Conservation (phyloP, 352 stramenopile genomes). For the Phytophthora sp. region DNA sequence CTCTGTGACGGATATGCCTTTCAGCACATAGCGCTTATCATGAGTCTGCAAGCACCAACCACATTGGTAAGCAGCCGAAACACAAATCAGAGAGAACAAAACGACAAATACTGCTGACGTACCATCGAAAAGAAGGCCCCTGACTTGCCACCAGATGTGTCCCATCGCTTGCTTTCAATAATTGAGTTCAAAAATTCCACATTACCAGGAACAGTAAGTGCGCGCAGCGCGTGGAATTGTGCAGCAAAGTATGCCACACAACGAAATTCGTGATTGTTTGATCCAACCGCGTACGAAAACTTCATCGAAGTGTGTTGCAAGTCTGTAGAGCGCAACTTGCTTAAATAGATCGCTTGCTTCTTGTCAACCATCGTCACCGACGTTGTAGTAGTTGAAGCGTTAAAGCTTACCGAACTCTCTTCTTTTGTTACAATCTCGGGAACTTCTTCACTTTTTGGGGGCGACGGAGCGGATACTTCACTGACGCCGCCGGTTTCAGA, state of each 20-base stretch:
- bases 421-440: conserved; percentile 1
- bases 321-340: conserved; percentile 68
- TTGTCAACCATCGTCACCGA: conserved; percentile 36
- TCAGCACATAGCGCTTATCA: conserved; percentile 86
- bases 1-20: conserved; percentile 85
- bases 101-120: no score
- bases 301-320: conserved; percentile 85
- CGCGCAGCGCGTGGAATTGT: conserved; percentile 83
- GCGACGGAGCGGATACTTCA: conserved; percentile 23
- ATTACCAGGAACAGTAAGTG: conserved; percentile 70
- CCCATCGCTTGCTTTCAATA: conserved; percentile 75
- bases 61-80: conserved; percentile 4
- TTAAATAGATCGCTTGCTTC: conserved; percentile 65
- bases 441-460: conserved; percentile 21
- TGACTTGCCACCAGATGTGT: conserved; percentile 84
- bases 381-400: conserved; percentile 1
- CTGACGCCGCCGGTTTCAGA: conserved; percentile 26
- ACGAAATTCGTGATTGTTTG: conserved; percentile 62
- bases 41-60: conserved; percentile 53
- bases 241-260: conserved; percentile 84
- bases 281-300: conserved; percentile 62
- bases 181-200: conserved; percentile 85
- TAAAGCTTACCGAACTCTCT: conserved; percentile 1
- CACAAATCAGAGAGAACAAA: background rate
- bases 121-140: conserved; percentile 89